Evolutionary conservation across 2,329 filamentous ascomycete genomes (phyloP).

Genomic region (Pseudogymnoascus sp.): DNA sequence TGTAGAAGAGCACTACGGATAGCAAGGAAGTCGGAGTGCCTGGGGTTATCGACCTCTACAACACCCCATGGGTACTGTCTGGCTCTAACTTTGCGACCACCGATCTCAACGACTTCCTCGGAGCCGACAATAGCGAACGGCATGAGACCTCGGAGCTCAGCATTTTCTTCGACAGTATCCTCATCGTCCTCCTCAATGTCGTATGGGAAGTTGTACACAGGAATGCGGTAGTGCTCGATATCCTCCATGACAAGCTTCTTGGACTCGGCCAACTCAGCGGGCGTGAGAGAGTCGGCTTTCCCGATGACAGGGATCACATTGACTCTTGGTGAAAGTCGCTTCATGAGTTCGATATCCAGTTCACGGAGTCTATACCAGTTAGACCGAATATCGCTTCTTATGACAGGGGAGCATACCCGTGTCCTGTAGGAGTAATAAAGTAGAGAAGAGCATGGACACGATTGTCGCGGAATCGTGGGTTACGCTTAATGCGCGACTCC

Average conservation of each 20-base stretch:
- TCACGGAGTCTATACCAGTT: conserved; percentile 68
- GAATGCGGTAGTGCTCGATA: conserved; percentile 98
- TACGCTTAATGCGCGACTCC: conserved; percentile 99
- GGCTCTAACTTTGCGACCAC: conserved; percentile 83
- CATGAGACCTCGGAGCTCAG: conserved; percentile 94
- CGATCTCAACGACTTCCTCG: conserved; percentile 90
- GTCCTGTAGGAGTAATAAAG: conserved; percentile 97
- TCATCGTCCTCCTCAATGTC: conserved; percentile 99
- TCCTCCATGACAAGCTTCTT: conserved; percentile 99
- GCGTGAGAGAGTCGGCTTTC: conserved; percentile 95
- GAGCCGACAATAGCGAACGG: conserved; percentile 98
- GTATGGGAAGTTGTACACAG: conserved; percentile 99
- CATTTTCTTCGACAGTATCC: conserved; percentile 98
- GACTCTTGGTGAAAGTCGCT: conserved; percentile 92
- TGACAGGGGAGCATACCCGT: conserved; percentile 58
- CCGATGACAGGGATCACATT: conserved; percentile 99
- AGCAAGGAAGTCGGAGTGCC: conserved; percentile 96
- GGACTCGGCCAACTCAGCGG: conserved; percentile 91
- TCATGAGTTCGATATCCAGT: conserved; percentile 99
- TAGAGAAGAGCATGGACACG: conserved; percentile 97
- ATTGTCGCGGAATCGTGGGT: conserved; percentile 98
- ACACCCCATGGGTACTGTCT: conserved; percentile 99
- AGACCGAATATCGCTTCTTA: conserved; percentile 10
- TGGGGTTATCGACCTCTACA: conserved; percentile 97
- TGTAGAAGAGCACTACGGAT: conserved; percentile 94